Evolutionary conservation across 1,139 yeast genomes (phyloP), one percentile per base, ranked within the genome.

Genomic region (Diutina scorzettiae): DNA sequence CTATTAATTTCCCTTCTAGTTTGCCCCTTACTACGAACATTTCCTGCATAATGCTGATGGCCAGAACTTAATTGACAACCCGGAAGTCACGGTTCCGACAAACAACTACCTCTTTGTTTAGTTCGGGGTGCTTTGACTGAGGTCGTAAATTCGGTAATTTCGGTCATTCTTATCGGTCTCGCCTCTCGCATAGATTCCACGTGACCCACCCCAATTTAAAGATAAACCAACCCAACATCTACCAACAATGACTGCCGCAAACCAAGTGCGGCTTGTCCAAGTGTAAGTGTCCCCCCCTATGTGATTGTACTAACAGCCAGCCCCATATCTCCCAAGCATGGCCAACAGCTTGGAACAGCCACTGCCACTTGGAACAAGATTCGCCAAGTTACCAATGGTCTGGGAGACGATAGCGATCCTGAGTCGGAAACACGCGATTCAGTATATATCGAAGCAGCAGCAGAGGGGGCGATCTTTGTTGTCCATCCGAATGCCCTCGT

Each of bases 321-420:
- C 16, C 53, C 46, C 28, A 44, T 50, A 20, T 41, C 46, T 31
- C 48, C 51, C 1, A 52, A 61, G 43, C 57, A 54, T 44, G 73
- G 71, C 8, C 59, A 64, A 48, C 57, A 58, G 44, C 53, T 64
- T 28, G 73, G 72, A 11, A 60, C 71, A 0, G 61, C 71, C 6
- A 57, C 64, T 16, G 73, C 73, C 20, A 58, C 72, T 1, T 68
- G 72, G 71, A 63, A 59, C 48, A 66, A 66, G 46, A 56, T 68
- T 47, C 64, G 64, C 45, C 66, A 63, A 42, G 69, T 62, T 7
- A 53, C 67, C 33, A 25, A 24, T 4, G 40, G 44, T 25, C 24
- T 19, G 9, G 5, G 27, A 9, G 43, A 37, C 18, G 32, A 20
- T 6, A 36, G 41, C 20, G 29, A 25, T 28, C 40, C 34, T 7